Evolutionary conservation across 495 filamentous ascomycete genomes (phyloP).

Genomic region (Lasiosphaeria miniovina): DNA sequence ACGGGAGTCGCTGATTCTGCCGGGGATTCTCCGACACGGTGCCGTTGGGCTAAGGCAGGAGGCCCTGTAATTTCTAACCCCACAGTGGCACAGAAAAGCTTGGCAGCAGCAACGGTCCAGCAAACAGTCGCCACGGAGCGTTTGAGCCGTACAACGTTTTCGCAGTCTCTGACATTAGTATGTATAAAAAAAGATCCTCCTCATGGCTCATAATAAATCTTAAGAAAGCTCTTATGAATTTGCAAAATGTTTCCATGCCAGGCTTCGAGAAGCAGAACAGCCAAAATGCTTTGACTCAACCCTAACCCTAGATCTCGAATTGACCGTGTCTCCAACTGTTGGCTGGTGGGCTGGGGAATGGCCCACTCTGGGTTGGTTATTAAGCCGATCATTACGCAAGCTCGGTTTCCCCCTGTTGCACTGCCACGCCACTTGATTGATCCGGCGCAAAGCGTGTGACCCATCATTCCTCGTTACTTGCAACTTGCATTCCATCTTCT

Average conservation of each 20-base stretch:
- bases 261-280: too few species aligned
- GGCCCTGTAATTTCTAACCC: neutral
- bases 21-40: neutral
- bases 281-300: neutral
- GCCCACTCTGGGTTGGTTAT: neutral
- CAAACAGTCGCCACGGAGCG: too few species aligned
- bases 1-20: neutral
- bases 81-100: too few species aligned
- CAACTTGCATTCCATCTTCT: neutral
- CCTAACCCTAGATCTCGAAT: neutral
- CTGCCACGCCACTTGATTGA: conserved; percentile 10
- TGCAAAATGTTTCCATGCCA: too few species aligned
- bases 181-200: too few species aligned
- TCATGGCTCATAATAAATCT: too few species aligned
- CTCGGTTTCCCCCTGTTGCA: conserved; percentile 6
- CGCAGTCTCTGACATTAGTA: too few species aligned
- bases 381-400: conserved; percentile 26
- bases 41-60: neutral
- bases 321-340: neutral
- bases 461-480: neutral
- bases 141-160: too few species aligned
- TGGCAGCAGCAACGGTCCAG: too few species aligned
- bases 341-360: neutral
- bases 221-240: too few species aligned
- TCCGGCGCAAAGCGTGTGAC: neutral